Percentiles rank a stretch among this genome's conserved stretches.
phyloP scores from a whole-genome alignment of 257 asterid genomes.

The Solanum appendiculatum region DNA sequence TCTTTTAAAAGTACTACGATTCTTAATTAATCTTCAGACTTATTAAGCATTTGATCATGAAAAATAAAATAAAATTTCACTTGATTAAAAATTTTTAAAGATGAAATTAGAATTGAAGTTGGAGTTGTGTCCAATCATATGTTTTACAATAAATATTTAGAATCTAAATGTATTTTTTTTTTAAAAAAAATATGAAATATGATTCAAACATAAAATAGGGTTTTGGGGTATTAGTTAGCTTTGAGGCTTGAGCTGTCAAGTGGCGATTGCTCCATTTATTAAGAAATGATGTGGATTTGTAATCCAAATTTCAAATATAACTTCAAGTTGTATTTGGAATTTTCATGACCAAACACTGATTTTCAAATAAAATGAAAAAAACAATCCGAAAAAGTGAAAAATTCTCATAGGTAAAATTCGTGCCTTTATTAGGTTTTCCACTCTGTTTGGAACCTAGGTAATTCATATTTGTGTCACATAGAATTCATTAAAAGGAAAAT shows the following conservation, averaged over 20 bases:
- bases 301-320: background rate
- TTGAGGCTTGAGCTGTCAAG: background rate
- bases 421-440: background rate
- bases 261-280: background rate
- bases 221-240: background rate
- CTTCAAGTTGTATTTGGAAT: background rate
- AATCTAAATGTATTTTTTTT: no score
- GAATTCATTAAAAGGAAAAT: no score
- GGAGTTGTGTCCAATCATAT: background rate
- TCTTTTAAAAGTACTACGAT: background rate
- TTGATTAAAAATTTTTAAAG: background rate
- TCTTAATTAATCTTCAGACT: background rate
- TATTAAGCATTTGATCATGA: background rate
- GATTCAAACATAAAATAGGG: background rate
- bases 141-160: no score
- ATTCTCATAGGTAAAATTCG: background rate
- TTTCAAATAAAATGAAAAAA: no score
- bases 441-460: background rate
- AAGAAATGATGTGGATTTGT: background rate
- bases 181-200: no score
- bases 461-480: no score
- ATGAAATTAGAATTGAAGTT: background rate
- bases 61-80: no score
- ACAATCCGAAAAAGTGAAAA: rapidly evolving
- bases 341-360: no score